Percentiles rank a stretch among this genome's conserved stretches.
phyloP scores from a whole-genome alignment of 331 rosid species.

The Malus hybrid region DNA sequence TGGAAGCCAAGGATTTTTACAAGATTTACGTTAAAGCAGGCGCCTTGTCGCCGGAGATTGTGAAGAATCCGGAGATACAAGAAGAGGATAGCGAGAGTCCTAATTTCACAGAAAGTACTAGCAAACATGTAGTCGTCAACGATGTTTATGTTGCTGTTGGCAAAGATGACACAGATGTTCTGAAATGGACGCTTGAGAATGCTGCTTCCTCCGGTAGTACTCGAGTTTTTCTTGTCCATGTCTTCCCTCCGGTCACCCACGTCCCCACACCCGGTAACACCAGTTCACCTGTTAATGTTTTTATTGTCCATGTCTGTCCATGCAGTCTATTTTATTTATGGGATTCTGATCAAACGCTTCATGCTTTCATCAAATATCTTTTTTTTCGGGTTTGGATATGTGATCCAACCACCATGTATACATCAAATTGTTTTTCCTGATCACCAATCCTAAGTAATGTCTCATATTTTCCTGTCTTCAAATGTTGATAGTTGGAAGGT shows the following conservation, averaged over 20 bases:
- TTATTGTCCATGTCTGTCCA: background rate
- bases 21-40: background rate
- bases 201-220: slow-evolving; percentile 45
- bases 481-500: slow-evolving; percentile 49
- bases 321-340: background rate
- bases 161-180: slow-evolving; percentile 57
- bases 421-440: no score
- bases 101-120: background rate
- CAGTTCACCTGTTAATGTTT: background rate
- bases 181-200: slow-evolving; percentile 70
- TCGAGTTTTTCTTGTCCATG: slow-evolving; percentile 63
- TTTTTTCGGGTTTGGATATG: background rate
- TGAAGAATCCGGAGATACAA: slow-evolving; percentile 17
- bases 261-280: slow-evolving; percentile 70
- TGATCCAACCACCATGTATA: background rate
- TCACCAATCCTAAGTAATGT: background rate
- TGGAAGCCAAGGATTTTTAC: slow-evolving; percentile 4
- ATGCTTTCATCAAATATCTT: background rate
- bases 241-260: slow-evolving; percentile 53
- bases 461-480: background rate
- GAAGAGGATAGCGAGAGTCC: slow-evolving; percentile 37
- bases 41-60: slow-evolving; percentile 20
- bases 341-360: background rate
- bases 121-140: slow-evolving; percentile 13
- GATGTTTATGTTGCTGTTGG: slow-evolving; percentile 85